Base-by-base conservation (phyloP, 768 basidiomycete species). In the Boletus tylopilopsis region DNA sequence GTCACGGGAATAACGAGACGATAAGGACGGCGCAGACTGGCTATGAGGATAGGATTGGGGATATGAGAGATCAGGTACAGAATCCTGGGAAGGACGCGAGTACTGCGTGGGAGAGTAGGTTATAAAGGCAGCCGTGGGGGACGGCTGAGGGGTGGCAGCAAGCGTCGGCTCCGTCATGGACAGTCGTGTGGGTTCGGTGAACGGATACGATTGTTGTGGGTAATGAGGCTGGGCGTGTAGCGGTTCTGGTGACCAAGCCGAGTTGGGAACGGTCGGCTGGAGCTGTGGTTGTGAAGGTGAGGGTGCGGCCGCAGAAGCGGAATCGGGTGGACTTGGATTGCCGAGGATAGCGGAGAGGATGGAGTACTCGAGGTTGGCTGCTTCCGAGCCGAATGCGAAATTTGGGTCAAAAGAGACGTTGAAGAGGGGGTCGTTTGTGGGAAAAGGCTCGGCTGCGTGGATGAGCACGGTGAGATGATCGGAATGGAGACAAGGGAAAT, bases 281-380 rank as follows among this genome's bases (percentile, higher is more conserved):
- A 63, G 33, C 11, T 61, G 59, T 9, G 54, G 59, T 15, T 67
- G 69, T 8, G 62, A 61, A 6, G 65, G 67, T 1, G 67, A 69
- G 1, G 65, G 65, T 0, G 63, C 60, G 7, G 57, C 13, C 3
- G 40, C 48, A 3, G 64, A 60, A 0, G 62, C 64, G 2, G 66
- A 67, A 33, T 69, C 68, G 8, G 70, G 66, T 5, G 70, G 80
- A 63, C 83, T 85, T 29, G 84, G 79, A 57, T 83, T 88, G 33
- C 90, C 92, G 42, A 98, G 78, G 63, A 98, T 94, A 21, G 87
- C 82, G 40, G 90, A 91, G 6, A 98, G 81, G 57, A 96, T 95
- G 41, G 91, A 91, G 69, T 96, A 98, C 64, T 98, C 95, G 53
- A 92, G 75, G 64, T 94, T 94, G 21, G 92, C 93, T 9, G 90